Evolutionary conservation across 345 rosid genomes (phyloP).

Genomic region (Linum tenue): DNA sequence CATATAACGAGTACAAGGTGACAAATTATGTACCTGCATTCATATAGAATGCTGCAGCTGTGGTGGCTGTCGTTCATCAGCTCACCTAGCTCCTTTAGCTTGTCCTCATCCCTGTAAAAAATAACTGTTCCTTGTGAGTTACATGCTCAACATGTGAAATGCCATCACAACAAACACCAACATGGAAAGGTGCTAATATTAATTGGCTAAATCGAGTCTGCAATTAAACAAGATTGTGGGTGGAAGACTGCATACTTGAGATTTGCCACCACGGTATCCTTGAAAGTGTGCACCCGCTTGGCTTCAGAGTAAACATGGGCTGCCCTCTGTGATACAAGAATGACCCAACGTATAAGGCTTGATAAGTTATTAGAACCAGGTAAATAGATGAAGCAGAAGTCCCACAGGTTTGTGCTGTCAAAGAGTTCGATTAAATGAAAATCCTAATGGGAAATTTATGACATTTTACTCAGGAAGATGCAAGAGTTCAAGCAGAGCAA

Average conservation of each 20-base stretch:
- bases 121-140: not conserved
- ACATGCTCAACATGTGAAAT: not conserved
- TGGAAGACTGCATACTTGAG: slow-evolving; percentile 33
- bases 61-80: slow-evolving; percentile 92
- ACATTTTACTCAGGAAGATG: too few relatives aligned
- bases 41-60: slow-evolving; percentile 83
- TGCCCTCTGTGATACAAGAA: slow-evolving; percentile 53
- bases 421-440: not conserved
- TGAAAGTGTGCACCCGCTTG: slow-evolving; percentile 69
- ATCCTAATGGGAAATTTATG: too few relatives aligned
- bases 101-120: slow-evolving; percentile 71
- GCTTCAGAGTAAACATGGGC: slow-evolving; percentile 91
- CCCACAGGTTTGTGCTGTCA: not conserved
- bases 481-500: too few relatives aligned
- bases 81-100: slow-evolving; percentile 74
- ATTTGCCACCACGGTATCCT: slow-evolving; percentile 62
- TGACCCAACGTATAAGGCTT: not conserved
- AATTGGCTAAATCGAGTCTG: not conserved
- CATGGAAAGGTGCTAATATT: not conserved
- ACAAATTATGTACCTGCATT: slow-evolving; percentile 59
- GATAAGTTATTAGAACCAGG: not conserved
- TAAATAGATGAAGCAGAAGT: not conserved
- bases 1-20: not conserved
- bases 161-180: too few relatives aligned
- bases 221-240: not conserved